Base-by-base conservation (phyloP, 164 flowering plant species). In the Sedum album region DNA sequence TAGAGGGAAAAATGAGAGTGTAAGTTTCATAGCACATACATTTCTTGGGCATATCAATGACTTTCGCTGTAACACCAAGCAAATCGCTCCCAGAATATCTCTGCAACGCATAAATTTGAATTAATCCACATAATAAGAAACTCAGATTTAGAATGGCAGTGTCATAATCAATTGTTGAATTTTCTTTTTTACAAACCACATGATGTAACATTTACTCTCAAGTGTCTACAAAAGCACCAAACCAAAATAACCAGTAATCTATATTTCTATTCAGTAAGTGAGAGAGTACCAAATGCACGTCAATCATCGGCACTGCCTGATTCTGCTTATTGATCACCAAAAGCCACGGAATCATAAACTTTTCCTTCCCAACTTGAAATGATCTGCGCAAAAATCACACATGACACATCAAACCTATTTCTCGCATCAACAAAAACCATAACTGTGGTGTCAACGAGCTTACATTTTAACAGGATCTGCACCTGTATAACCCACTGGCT, bases 351-450 rank as follows among this genome's bases (percentile, higher is more conserved):
- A 92, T 74, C 15, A 79, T 79, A 81, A 82, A 90, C 70, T 92
- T 95, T 71, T 95, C 99, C 74, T 73, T 87, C 49, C 97, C 99
- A 73, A 95, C 88, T 85, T 95, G 99, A 81, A 95, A 90, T 63
- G 97, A 90, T 81, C 97, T 95, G 87, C 85, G 79, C 5, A 74
- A 35, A 35, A 4, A 11, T 5, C 28, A 65, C 10, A 18, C 1
- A 3, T 30, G 2, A 17, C 4, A 20, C 18, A 15, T 6, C 20
- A 21, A 64, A 64, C 66, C 23, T 14, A 9, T 33, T 31, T 6
- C 41, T 1, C 20, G 15, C 36, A 35, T 13, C 20, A 46, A 44
- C 44, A 33, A 20, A 17, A 36, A 61, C 20, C 42, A n/a, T 31
- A 70, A 48, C 20, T 13, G 17, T 26, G n/a, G 20, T 18, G 51